Percentiles rank a stretch among this genome's conserved stretches.
phyloP scores from a whole-genome alignment of 345 rosid species.

The Salix caprea region DNA sequence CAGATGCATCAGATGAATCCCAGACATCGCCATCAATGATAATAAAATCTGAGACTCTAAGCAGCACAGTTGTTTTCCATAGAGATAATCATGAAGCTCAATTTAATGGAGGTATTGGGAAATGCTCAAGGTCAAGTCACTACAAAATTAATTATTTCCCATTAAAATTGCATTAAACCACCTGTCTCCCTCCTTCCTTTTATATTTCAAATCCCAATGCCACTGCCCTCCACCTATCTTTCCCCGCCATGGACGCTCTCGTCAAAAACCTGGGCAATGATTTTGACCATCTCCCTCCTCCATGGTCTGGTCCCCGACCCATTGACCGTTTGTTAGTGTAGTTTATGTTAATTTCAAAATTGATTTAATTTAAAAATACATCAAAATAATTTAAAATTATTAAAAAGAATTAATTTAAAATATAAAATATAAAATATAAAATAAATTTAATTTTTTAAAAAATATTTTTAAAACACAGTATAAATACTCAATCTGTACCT shows the following conservation, averaged over 20 bases:
- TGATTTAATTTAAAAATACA: too few relatives aligned
- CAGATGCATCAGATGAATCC: not conserved
- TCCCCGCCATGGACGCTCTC: conserved; percentile 20
- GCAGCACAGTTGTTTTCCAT: not conserved
- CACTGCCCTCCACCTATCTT: conserved; percentile 12
- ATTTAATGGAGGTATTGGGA: conserved; percentile 12
- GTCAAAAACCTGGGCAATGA: conserved; percentile 1
- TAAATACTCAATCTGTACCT: not conserved
- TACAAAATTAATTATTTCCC: not conserved
- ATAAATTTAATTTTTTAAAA: too few relatives aligned
- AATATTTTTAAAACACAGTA: too few relatives aligned
- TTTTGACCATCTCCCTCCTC: conserved; percentile 1
- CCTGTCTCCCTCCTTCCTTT: not conserved
- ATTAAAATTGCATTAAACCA: not conserved
- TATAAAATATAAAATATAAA: too few relatives aligned
- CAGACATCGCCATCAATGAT: not conserved
- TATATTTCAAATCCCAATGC: conserved; percentile 31
- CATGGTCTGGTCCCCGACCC: not conserved
- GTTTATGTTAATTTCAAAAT: too few relatives aligned
- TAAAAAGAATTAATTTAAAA: too few relatives aligned
- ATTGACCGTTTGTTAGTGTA: too few relatives aligned
- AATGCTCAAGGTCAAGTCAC: conserved; percentile 6
- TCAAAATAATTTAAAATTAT: too few relatives aligned
- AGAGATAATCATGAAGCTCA: not conserved
- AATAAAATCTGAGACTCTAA: not conserved